Conservation (phyloP, 352 stramenopile species). For the Globisporangium nunn region DNA sequence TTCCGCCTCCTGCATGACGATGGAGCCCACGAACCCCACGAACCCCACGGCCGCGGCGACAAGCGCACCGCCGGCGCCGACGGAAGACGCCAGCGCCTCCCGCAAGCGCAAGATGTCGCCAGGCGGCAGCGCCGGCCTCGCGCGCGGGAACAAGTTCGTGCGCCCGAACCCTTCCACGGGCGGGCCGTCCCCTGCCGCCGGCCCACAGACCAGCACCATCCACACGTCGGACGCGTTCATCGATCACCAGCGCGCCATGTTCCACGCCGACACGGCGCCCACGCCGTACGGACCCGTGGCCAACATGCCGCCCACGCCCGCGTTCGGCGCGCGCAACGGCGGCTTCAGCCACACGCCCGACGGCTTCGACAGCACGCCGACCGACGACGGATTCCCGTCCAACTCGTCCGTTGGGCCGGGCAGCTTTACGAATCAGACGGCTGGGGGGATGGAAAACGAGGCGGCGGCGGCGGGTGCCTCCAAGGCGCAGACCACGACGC, state of each 20-base stretch:
- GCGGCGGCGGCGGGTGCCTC: constrained; percentile 5
- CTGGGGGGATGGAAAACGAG: constrained; percentile 17
- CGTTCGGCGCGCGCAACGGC: constrained; percentile 59
- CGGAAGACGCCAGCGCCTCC: constrained; percentile 17
- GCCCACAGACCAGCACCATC: constrained; percentile 33
- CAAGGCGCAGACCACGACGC: constrained; percentile 41
- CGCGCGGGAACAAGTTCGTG: constrained; percentile 47
- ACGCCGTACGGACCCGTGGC: constrained; percentile 68
- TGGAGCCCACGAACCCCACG: not conserved
- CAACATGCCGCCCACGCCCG: constrained; percentile 80
- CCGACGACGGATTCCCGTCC: constrained; percentile 30
- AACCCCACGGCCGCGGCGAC: not conserved
- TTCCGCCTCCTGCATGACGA: constrained; percentile 1
- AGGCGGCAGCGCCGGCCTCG: constrained; percentile 14
- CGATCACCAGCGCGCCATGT: constrained; percentile 71
- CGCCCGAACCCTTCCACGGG: constrained; percentile 16
- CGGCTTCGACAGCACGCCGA: constrained; percentile 57
- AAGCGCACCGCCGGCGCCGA: constrained; percentile 2
- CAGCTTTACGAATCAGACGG: constrained; percentile 12
- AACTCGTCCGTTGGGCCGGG: constrained; percentile 29
- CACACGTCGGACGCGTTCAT: constrained; percentile 70
- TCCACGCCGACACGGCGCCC: constrained; percentile 63
- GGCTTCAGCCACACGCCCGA: constrained; percentile 52
- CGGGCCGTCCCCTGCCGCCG: constrained; percentile 5
- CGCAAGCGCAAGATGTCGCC: constrained; percentile 77